Percentiles rank a stretch among this genome's conserved stretches.
phyloP scores from a whole-genome alignment of 2,329 filamentous ascomycete species.

The Penicillium fuscoglaucum region DNA sequence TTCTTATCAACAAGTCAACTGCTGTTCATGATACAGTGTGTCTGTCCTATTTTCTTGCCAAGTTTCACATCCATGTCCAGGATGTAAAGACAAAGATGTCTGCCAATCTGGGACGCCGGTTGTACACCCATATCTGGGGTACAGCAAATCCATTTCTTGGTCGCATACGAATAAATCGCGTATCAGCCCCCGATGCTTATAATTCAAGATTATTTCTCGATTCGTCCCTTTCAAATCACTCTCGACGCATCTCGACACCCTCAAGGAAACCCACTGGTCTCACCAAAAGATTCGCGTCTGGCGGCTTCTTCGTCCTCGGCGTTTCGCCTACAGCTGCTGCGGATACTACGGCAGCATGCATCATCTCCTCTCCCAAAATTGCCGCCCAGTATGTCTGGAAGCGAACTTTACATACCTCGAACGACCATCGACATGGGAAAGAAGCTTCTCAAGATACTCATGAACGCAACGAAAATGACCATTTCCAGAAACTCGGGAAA shows the following conservation, averaged over 20 bases:
- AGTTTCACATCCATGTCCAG: conserved; percentile 29
- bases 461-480: conserved; percentile 18
- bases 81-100: conserved; percentile 51
- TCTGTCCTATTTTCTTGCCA: not conserved
- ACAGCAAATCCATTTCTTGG: conserved; percentile 37
- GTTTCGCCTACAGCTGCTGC: conserved; percentile 36
- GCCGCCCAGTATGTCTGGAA: conserved; percentile 34
- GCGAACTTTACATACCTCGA: conserved; percentile 35
- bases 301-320: conserved; percentile 56
- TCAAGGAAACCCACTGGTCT: conserved; percentile 41
- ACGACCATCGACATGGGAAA: conserved; percentile 20
- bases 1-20: conserved; percentile 10
- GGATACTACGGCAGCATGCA: conserved; percentile 36
- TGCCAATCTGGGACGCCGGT: conserved; percentile 47
- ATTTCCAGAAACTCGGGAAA: conserved; percentile 5
- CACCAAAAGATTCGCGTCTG: conserved; percentile 56
- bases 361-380: conserved; percentile 33
- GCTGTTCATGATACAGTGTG: not conserved
- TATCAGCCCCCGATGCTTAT: conserved; percentile 16
- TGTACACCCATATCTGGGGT: conserved; percentile 49
- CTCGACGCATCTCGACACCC: conserved; percentile 22
- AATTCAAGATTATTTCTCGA: conserved; percentile 17
- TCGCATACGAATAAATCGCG: conserved; percentile 30
- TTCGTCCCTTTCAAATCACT: conserved; percentile 13
- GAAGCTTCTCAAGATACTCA: conserved; percentile 17